Evolutionary conservation across 371 early-diverging fungal genomes (phyloP), one percentile per base, ranked within the genome.

Genomic region (Mortierella sp.): DNA sequence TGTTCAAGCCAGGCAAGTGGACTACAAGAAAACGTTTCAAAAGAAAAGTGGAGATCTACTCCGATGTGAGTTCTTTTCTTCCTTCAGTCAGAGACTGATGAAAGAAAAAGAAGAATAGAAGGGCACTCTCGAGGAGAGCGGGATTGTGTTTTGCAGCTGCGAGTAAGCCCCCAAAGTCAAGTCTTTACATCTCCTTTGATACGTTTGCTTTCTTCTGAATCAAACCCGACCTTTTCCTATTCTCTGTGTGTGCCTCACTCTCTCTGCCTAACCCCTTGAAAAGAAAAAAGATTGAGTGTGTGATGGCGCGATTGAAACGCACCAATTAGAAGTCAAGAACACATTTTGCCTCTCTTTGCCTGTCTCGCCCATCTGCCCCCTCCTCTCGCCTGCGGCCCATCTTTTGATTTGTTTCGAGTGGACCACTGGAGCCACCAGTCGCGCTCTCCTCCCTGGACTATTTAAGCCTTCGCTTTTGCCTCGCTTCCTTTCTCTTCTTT

Each of bases 401-500:
- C 41, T 74, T 70, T 71, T 2, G 24, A 2, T 38, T 75, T 21
- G n/a, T 46, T 46, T 0, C 14, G 12, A 46, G 46, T 46, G 46
- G 46, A 46, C 46, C 44, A 44, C 10, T 46, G 46, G 46, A 46
- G 46, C n/a, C n/a, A 32, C 32, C 35, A 2, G 35, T 35, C 48
- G 11, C 48, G 14, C 48, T 46, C 48, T 12, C 46, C 3, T 12
- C 41, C 41, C 48, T 46, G 12, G 48, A 32, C 7, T 76, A 70
- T 51, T 60, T 43, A 70, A 54, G 49, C 24, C 72, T n/a, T 27
- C 56, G 24, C 0, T 1, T 43, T 54, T 55, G 55, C 32, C 72
- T 68, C 65, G 46, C 75, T 71, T 21, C 63, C 73, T 71, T 49
- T 27, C 18, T 74, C 46, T 65, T 72, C 27, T 63, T 76, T 32